Evolutionary conservation across 192 early-diverging fungal genomes (phyloP).

Genomic region (Coemansia sp.): DNA sequence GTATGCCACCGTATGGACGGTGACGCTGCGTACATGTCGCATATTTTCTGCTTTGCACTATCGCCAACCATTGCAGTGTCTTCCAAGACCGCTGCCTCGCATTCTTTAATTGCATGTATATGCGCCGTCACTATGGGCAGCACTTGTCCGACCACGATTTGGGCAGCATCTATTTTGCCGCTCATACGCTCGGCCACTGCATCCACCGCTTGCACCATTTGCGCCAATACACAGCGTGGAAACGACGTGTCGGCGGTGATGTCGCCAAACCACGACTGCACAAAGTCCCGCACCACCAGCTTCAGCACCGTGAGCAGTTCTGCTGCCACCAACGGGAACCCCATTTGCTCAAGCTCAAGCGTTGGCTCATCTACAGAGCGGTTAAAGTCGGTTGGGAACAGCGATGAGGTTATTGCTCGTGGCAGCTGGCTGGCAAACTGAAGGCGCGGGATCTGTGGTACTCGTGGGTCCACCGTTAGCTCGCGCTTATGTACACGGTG

Average conservation of each 20-base stretch:
- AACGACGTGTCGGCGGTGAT: conserved; percentile 49
- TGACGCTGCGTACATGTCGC: conserved; percentile 7
- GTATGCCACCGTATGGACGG: conserved; percentile 32
- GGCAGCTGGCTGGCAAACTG: conserved; percentile 16
- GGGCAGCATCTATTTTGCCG: conserved; percentile 57
- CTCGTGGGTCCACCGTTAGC: conserved; percentile 26
- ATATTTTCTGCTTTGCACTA: neutral
- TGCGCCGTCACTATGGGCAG: conserved; percentile 75
- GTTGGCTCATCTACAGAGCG: neutral
- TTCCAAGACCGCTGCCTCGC: conserved; percentile 42
- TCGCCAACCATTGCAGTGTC: neutral
- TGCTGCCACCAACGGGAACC: neutral
- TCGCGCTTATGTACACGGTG: neutral
- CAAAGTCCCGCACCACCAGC: conserved; percentile 53
- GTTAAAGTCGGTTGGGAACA: conserved; percentile 21
- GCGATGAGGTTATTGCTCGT: neutral
- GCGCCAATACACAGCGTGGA: conserved; percentile 29
- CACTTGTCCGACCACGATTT: conserved; percentile 61
- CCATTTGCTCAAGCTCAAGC: neutral
- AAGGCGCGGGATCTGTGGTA: conserved; percentile 30
- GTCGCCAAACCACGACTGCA: conserved; percentile 50
- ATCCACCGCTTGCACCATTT: conserved; percentile 33
- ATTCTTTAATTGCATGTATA: conserved; percentile 57
- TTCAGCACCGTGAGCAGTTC: conserved; percentile 13
- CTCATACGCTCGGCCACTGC: conserved; percentile 25